Base-by-base conservation (phyloP, 306 rosid genomes). In the Benincasa hispida region DNA sequence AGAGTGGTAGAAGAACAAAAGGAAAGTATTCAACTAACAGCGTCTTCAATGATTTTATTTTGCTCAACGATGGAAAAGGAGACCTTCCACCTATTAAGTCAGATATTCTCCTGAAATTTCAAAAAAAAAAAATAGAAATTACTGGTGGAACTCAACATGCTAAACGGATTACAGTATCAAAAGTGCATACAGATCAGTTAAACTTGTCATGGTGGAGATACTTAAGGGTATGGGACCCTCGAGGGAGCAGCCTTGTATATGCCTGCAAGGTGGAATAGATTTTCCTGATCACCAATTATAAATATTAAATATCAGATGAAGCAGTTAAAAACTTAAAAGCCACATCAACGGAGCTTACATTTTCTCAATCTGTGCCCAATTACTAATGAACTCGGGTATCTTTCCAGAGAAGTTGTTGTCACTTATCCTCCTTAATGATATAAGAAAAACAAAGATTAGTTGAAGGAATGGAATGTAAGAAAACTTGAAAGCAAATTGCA, bases 191-290 rank as follows among this genome's bases (percentile, higher is more conserved):
- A 93, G 88, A 87, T 93, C 92, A 24, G 66, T 82, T 79, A 93
- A 84, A 50, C 77, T 85, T 80, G 90, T 86, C 81, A 91, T 83
- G 68, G 85, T 72, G 24, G 94, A 88, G 81, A 93, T 90, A 84
- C 82, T 86, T 21, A 90, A 80, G 72, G 98, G 97, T 74, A 93
- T 90, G 37, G 98, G 98, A 21, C 98, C 98, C 81, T 86, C 84
- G 54, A 93, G 87, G n/a, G 90, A 81, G 83, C 91, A 84, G 78
- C 98, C 98, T 37, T 87, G 79, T 2, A 93, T 88, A 50, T 84
- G 92, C 87, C 98, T 93, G 89, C 67, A 75, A 87, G 65, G 51
- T 54, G 59, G 72, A 80, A 66, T 45, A 39, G 27, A 32, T 41
- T 39, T 73, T 34, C 19, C 48, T 25, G 51, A 80, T 68, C 37